Base-by-base conservation (phyloP, 2,329 filamentous ascomycete species). In the Rugonectria rugulosa region DNA sequence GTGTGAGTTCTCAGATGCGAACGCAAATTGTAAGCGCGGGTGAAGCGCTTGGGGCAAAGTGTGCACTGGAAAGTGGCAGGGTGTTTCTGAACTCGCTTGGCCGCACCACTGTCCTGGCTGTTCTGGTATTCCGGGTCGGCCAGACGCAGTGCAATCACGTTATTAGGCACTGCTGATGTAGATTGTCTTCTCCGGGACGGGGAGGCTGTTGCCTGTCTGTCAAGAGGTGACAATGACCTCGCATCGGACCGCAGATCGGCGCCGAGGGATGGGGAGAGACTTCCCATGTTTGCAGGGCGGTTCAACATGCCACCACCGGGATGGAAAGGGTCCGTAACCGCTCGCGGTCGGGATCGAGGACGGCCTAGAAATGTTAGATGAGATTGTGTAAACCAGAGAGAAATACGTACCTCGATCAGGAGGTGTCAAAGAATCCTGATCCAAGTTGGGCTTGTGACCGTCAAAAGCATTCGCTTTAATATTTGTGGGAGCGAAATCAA, bases 1-100 rank as follows among this genome's bases (percentile, higher is more conserved):
- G 95, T 99, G 71, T 99, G 95, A 0, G 95, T 99, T 41, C 95
- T 90, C 56, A 98, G 76, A 77, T 99, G 95, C 37, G 94, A 98
- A 12, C 95, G 90, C 50, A 99, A 78, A 69, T 99, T 99, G 77
- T 99, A 99, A 0, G 95, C 95, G 53, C 95, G 86, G 0, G 95
- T 99, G 70, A 99, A 99, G 14, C 92, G 87, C 75, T 99, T 99
- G 0, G 95, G 93, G 67, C 95, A 99, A 8, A 98, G 79, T 9
- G 78, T 90, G 73, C 95, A 99, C 70, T 98, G 93, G 76, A 98
- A 99, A 0, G 93, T 99, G 6, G 95, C 95, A 0, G 95, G 95
- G 66, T 99, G 95, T 70, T 99, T 99, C 73, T 99, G 95, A 1
- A 92, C 88, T n/a, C 95, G 88, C 72, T 95, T 96, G 6, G 86